Conservation (phyloP, 306 rosid genomes). For the Castanea sativa region DNA sequence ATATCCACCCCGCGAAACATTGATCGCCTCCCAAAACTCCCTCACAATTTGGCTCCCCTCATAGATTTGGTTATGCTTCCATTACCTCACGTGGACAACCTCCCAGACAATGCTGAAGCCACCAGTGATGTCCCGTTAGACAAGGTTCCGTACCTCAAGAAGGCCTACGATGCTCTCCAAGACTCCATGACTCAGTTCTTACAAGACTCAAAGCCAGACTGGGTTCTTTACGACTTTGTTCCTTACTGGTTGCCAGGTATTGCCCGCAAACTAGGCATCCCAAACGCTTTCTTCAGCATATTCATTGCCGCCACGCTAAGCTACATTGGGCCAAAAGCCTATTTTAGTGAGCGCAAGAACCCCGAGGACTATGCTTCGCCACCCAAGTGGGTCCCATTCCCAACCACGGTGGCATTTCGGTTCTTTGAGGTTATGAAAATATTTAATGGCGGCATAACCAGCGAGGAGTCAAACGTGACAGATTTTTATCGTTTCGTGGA, state of each 20-base stretch:
- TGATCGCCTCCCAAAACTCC: slow-evolving; percentile 48
- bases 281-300: slow-evolving; percentile 35
- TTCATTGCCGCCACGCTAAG: slow-evolving; percentile 6
- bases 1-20: slow-evolving; percentile 52
- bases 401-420: slow-evolving; percentile 4
- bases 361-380: slow-evolving; percentile 10
- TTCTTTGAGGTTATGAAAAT: slow-evolving; percentile 8
- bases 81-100: slow-evolving; percentile 30
- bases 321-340: neutral
- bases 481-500: neutral
- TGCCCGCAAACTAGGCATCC: slow-evolving; percentile 8
- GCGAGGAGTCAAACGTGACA: neutral
- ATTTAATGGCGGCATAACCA: neutral
- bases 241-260: slow-evolving; percentile 24
- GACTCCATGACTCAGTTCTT: slow-evolving; percentile 28
- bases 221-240: slow-evolving; percentile 54
- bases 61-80: slow-evolving; percentile 38
- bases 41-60: slow-evolving; percentile 20
- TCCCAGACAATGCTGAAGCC: slow-evolving; percentile 45
- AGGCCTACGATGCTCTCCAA: slow-evolving; percentile 44
- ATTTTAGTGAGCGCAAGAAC: neutral
- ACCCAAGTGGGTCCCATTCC: slow-evolving; percentile 30
- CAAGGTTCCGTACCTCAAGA: slow-evolving; percentile 38
- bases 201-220: slow-evolving; percentile 32
- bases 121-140: slow-evolving; percentile 43